Base-by-base conservation (phyloP, 2,329 filamentous ascomycete genomes). In the Podosphaera aphanis region DNA sequence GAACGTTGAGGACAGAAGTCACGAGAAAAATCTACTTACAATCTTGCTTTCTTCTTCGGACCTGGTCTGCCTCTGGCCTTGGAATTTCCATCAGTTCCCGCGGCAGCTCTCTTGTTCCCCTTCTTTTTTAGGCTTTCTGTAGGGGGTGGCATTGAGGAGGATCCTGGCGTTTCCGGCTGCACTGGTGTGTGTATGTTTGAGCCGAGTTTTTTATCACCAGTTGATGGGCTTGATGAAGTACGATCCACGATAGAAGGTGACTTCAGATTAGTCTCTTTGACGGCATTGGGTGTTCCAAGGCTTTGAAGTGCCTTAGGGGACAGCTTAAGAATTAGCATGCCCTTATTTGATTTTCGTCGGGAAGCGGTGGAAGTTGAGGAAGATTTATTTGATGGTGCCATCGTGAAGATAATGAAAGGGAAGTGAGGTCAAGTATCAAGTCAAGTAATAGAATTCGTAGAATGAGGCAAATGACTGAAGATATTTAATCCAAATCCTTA, bases 1-100 rank as follows among this genome's bases (percentile, higher is more conserved):
- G 6, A 29, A 1, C 5, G 25, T 29, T 5, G 25, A 29, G 11
- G 25, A 29, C 25, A 29, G 25, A 29, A 6, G 25, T 29, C 25
- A 29, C 25, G 11, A 29, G 11, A 11, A 29, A 6, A 29, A 29
- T 29, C 25, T 29, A 79, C 85, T 66, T 79, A 94, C 88, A 93
- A 65, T 69, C 81, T 78, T 52, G 82, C 78, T 67, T 92, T 93
- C 74, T 94, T 93, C 73, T 94, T 95, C 0, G 88, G 88, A 5
- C 88, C 88, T 5, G 90, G 88, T 66, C 93, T 92, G 59, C 81
- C 81, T 59, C 83, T 69, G 5, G 27, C 21, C 19, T 43, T 47
- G n/a, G 77, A 67, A 21, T 66, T 58, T 29, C 66, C 68, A 51
- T 86, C 82, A 56, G 65, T 62, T 56, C 60, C 67, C 56, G 49